These are phyloP conservation scores for Haemoproteus tartakovskyi DNA, from an alignment of 169 alveolate genomes.

Conservation along the genomic window DNA sequence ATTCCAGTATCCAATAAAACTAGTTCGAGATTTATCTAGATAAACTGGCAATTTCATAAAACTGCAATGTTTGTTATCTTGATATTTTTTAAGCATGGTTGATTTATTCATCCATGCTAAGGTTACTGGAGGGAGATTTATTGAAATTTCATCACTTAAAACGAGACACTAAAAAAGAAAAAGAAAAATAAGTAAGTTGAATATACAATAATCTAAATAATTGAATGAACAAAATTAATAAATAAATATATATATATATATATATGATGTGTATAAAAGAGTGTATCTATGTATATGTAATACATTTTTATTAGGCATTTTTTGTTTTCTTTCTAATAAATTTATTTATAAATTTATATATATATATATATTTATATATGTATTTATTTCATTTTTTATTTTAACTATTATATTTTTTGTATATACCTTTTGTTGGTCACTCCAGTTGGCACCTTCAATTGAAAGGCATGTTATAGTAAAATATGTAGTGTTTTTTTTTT, in stretches of 20 bases:
- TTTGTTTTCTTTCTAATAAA: no score
- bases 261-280: not conserved
- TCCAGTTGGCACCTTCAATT: slow-evolving; percentile 86
- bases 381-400: not conserved
- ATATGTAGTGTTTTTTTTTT: slow-evolving; percentile 68
- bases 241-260: no score
- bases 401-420: not conserved
- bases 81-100: slow-evolving; percentile 36
- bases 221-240: not conserved
- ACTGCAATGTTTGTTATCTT: slow-evolving; percentile 66
- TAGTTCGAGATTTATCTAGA: slow-evolving; percentile 81
- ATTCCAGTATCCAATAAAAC: slow-evolving; percentile 79
- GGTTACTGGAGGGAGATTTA: slow-evolving; percentile 75
- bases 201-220: not conserved
- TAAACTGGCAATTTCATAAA: slow-evolving; percentile 82
- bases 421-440: slow-evolving; percentile 32
- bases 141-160: slow-evolving; percentile 75
- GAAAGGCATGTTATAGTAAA: slow-evolving; percentile 81
- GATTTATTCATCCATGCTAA: slow-evolving; percentile 79
- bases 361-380: no score
- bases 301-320: no score
- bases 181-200: not conserved
- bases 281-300: no score
- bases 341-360: no score
- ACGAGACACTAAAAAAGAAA: slow-evolving; percentile 60